Percentiles rank a stretch among this genome's conserved stretches.
Evolutionary conservation across 2,329 filamentous ascomycete genomes (phyloP).

Genomic region (Ilyonectria mors-panacis): DNA sequence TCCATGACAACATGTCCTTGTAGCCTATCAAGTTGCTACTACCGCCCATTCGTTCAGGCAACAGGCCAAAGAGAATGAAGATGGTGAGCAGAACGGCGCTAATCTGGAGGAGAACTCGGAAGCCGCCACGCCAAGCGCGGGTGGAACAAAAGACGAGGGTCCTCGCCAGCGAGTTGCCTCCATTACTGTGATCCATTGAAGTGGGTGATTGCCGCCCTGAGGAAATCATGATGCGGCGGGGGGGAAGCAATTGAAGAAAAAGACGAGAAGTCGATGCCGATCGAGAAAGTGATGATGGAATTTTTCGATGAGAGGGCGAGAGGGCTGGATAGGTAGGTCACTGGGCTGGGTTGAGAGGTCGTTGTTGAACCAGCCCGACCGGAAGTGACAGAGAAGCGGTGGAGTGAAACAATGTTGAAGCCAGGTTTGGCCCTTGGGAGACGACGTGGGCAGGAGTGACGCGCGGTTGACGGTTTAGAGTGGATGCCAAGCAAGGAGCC

Average conservation of each 20-base stretch:
- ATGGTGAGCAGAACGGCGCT: conserved; percentile 45
- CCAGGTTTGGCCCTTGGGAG: not conserved
- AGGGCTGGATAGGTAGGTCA: not conserved
- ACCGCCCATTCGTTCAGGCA: conserved; percentile 43
- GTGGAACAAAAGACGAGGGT: conserved; percentile 59
- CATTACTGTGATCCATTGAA: conserved; percentile 42
- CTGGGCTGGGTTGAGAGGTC: not conserved
- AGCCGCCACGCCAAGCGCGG: conserved; percentile 57
- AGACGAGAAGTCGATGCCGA: not conserved
- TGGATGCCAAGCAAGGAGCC: not conserved
- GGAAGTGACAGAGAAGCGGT: not conserved
- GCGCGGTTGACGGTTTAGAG: conserved; percentile 4
- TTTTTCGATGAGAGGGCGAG: no score
- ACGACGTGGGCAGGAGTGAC: conserved; percentile 4
- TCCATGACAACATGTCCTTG: conserved; percentile 43
- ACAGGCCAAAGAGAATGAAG: conserved; percentile 47
- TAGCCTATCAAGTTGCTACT: conserved; percentile 43
- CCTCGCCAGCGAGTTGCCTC: conserved; percentile 42
- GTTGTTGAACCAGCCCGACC: not conserved
- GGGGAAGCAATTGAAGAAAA: not conserved
- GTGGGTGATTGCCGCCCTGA: conserved; percentile 43
- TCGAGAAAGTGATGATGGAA: not conserved
- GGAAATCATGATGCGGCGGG: conserved; percentile 39
- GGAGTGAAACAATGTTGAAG: conserved; percentile 5
- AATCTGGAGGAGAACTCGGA: conserved; percentile 50